These are phyloP conservation scores for Malus sieversii DNA, from an alignment of 306 rosid species.

Conservation along the genomic window DNA sequence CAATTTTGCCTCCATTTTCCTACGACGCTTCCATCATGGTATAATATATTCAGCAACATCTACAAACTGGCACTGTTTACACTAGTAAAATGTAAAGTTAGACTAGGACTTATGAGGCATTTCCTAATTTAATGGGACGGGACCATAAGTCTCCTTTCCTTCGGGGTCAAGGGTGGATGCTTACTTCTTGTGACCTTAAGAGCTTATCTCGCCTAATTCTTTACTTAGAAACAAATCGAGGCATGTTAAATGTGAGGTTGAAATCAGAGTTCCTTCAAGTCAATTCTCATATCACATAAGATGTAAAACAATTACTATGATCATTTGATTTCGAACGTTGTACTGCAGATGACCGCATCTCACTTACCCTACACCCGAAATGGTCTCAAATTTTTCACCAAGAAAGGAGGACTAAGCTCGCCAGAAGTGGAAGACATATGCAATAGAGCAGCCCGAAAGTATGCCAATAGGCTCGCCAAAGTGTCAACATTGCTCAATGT, in stretches of 20 bases:
- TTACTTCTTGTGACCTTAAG: too few species aligned
- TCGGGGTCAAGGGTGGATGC: too few species aligned
- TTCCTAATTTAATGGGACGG: too few species aligned
- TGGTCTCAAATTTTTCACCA: constrained; percentile 81
- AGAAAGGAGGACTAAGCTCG: constrained; percentile 70
- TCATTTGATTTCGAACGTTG: not conserved
- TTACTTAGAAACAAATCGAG: too few species aligned
- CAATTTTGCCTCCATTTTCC: constrained; percentile 66
- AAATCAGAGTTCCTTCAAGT: too few species aligned
- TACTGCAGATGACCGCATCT: constrained; percentile 80
- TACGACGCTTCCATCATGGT: constrained; percentile 95
- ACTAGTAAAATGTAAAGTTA: too few species aligned
- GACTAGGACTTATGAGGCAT: too few species aligned
- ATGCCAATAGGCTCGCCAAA: constrained; percentile 57
- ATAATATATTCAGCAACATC: not conserved
- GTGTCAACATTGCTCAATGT: constrained; percentile 49
- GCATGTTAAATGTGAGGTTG: too few species aligned
- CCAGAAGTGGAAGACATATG: constrained; percentile 75
- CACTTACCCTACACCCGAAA: constrained; percentile 86
- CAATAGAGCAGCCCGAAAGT: constrained; percentile 63
- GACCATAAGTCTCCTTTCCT: too few species aligned
- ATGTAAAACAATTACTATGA: too few species aligned
- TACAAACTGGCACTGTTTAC: not conserved
- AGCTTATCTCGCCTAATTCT: too few species aligned
- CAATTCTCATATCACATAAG: too few species aligned